phyloP scores from a whole-genome alignment of 768 basidiomycete genomes.

The Boletus pseudo-olivaceus region DNA sequence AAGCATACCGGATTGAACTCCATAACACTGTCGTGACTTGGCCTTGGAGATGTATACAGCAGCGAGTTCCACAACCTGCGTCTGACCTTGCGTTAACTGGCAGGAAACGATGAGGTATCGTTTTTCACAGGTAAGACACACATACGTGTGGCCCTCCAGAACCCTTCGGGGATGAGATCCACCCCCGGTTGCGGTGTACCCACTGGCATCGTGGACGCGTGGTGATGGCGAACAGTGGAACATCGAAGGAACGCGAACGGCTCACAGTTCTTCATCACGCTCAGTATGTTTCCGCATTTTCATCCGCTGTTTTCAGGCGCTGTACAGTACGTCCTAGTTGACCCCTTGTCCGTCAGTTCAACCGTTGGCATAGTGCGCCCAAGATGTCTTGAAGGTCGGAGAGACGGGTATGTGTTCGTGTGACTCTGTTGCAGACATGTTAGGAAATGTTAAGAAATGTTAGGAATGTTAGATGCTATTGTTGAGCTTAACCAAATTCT shows the following conservation, averaged over 20 bases:
- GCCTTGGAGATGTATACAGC: constrained; percentile 76
- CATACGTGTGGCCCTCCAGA: constrained; percentile 41
- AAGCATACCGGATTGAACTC: constrained; percentile 82
- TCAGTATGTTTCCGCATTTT: constrained; percentile 48
- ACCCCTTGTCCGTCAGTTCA: neutral
- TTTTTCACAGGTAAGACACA: constrained; percentile 77
- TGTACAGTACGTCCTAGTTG: constrained; percentile 65
- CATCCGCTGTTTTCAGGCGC: constrained; percentile 24
- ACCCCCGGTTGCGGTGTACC: constrained; percentile 82
- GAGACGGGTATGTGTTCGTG: constrained; percentile 62
- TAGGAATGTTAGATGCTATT: no score
- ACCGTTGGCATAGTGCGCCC: neutral
- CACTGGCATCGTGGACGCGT: constrained; percentile 77
- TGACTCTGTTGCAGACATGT: neutral
- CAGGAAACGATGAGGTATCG: constrained; percentile 97
- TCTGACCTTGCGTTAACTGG: constrained; percentile 5
- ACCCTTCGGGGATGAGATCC: constrained; percentile 92
- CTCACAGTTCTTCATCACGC: constrained; percentile 93
- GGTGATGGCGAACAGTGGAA: constrained; percentile 90
- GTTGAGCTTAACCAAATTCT: no score
- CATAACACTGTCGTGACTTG: constrained; percentile 51
- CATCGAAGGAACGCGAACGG: constrained; percentile 76
- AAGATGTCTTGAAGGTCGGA: constrained; percentile 91
- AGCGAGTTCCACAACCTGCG: neutral
- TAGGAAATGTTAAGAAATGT: no score